phyloP scores from a whole-genome alignment of 164 flowering plant species.

The Annona squamosa region DNA sequence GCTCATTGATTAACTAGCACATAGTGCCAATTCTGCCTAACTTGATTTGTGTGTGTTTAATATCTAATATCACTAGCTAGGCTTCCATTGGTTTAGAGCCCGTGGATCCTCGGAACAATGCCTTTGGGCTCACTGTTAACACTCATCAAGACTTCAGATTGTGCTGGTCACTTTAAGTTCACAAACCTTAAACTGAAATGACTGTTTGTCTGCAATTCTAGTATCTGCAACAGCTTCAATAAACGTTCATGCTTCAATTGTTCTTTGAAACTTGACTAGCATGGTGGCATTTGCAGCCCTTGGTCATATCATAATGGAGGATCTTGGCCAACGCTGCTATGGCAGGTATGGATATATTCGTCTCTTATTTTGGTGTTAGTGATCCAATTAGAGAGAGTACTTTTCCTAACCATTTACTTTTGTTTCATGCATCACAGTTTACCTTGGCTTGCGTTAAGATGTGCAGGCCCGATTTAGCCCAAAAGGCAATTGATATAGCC shows the following conservation, averaged over 20 bases:
- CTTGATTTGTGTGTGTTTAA: background rate
- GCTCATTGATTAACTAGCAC: too few relatives aligned
- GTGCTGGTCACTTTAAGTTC: background rate
- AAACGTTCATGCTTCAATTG: background rate
- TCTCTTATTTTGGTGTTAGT: background rate
- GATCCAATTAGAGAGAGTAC: background rate
- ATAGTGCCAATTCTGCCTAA: background rate
- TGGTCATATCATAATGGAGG: slow-evolving; percentile 98
- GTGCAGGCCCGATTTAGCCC: slow-evolving; percentile 53
- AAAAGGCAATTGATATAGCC: slow-evolving; percentile 41
- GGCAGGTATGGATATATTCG: slow-evolving; percentile 58
- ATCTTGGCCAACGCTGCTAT: slow-evolving; percentile 88
- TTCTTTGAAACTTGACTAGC: background rate
- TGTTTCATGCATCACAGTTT: slow-evolving; percentile 33
- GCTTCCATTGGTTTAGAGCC: background rate
- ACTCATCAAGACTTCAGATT: background rate
- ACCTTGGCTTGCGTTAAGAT: slow-evolving; percentile 66
- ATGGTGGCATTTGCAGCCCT: slow-evolving; percentile 45
- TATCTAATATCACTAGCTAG: background rate
- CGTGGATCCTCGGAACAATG: background rate
- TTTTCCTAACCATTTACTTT: background rate
- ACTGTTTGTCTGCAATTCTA: background rate
- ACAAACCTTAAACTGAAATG: background rate
- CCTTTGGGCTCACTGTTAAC: background rate
- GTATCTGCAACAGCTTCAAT: background rate